A percentile compares a stretch with the other conserved stretches of the same genome.
phyloP scores from a whole-genome alignment of 1,284 basidiomycete species.

The Veloboletus limbatus region DNA sequence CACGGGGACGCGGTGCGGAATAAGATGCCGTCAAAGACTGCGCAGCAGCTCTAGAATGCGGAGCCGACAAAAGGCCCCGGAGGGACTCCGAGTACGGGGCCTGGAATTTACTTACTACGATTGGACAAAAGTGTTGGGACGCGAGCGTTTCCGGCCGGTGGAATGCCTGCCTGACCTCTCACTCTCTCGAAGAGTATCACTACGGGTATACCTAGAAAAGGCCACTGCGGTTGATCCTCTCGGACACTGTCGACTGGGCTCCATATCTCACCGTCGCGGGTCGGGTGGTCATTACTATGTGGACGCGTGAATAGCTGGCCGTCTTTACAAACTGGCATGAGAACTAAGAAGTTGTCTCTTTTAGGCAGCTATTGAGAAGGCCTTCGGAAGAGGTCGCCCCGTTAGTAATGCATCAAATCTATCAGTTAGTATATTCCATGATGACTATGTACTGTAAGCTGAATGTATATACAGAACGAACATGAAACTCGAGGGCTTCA shows the following conservation, averaged over 20 bases:
- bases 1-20: conserved; percentile 39
- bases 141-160: conserved; percentile 22
- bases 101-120: conserved; percentile 26
- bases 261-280: conserved; percentile 21
- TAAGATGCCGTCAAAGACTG: conserved; percentile 40
- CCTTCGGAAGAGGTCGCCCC: conserved; percentile 20
- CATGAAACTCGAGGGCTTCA: background rate
- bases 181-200: conserved; percentile 28
- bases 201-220: too few relatives aligned
- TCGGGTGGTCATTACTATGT: conserved; percentile 40
- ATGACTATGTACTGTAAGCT: background rate
- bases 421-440: conserved; percentile 4
- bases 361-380: conserved; percentile 37
- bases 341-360: conserved; percentile 32
- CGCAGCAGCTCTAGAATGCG: conserved; percentile 37
- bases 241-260: conserved; percentile 29
- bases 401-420: background rate
- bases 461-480: conserved; percentile 12
- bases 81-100: conserved; percentile 36
- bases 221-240: conserved; percentile 34
- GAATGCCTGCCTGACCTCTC: background rate
- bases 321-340: conserved; percentile 41
- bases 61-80: conserved; percentile 39
- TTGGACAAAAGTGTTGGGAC: conserved; percentile 37
- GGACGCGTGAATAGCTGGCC: conserved; percentile 34